These are phyloP conservation scores for Fusarium fujikuroi DNA, from an alignment of 2,329 filamentous ascomycete genomes.

Conservation along the genomic window DNA sequence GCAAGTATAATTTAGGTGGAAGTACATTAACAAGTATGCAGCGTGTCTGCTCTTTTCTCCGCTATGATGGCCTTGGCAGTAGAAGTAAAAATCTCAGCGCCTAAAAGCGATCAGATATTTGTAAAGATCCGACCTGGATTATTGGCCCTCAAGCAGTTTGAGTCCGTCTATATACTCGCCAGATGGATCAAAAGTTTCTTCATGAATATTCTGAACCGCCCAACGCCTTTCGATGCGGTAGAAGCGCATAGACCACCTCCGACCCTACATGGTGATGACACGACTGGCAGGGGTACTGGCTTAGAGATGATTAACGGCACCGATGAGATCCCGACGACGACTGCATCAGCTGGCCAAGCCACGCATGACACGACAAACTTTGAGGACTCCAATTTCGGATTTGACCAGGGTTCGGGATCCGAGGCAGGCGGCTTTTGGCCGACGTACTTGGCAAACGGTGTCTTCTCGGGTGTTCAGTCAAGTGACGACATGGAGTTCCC, in stretches of 20 bases:
- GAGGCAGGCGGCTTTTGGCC: conserved; percentile 10
- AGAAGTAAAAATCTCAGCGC: accelerated
- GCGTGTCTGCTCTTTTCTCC: not conserved
- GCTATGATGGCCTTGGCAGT: not conserved
- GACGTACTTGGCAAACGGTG: not conserved
- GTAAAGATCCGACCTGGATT: not conserved
- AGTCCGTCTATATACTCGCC: not conserved
- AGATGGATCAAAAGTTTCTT: conserved; percentile 27
- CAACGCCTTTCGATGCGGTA: accelerated
- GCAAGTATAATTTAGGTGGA: too few species aligned
- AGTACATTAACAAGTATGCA: not conserved
- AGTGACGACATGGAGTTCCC: conserved; percentile 10
- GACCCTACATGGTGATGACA: too few species aligned
- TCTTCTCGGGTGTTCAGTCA: not conserved
- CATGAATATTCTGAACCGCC: conserved; percentile 16
- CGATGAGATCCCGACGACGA: too few species aligned
- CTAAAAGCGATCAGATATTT: not conserved
- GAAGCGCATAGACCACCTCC: not conserved
- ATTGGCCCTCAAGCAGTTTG: conserved; percentile 1
- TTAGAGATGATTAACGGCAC: too few species aligned
- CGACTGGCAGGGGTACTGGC: too few species aligned
- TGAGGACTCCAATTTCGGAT: accelerated
- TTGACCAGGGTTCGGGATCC: not conserved
- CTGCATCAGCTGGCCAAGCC: not conserved
- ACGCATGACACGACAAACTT: not conserved